These are phyloP conservation scores for Silene conica DNA, from an alignment of 148 eudicot species.

Conservation along the genomic window DNA sequence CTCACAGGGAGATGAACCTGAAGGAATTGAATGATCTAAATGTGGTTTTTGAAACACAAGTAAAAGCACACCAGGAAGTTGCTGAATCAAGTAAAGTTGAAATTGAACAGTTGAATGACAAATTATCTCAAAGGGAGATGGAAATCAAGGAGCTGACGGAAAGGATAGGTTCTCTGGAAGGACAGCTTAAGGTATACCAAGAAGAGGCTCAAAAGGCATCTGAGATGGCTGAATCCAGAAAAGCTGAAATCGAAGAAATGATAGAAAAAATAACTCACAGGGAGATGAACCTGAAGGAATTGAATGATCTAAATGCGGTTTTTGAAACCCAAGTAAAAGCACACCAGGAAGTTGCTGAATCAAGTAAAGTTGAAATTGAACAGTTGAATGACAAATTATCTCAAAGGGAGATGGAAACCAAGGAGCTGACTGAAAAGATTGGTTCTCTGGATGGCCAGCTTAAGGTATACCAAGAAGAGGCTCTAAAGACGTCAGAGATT, in stretches of 20 bases:
- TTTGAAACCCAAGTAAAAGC: slow-evolving; percentile 21
- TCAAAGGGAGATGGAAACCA: slow-evolving; percentile 26
- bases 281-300: slow-evolving; percentile 22
- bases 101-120: slow-evolving; percentile 45
- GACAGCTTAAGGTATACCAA: slow-evolving; percentile 15
- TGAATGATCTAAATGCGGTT: slow-evolving; percentile 23
- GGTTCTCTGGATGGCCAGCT: slow-evolving; percentile 20
- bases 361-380: slow-evolving; percentile 44
- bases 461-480: slow-evolving; percentile 17
- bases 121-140: slow-evolving; percentile 27
- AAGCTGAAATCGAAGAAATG: slow-evolving; percentile 31
- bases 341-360: slow-evolving; percentile 38
- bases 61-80: slow-evolving; percentile 27
- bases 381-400: slow-evolving; percentile 41
- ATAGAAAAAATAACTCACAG: slow-evolving; percentile 21
- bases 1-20: slow-evolving; percentile 21
- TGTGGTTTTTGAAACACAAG: slow-evolving; percentile 21
- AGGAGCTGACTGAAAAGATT: slow-evolving; percentile 18
- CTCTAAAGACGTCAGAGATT: slow-evolving; percentile 11
- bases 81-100: slow-evolving; percentile 45
- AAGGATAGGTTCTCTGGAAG: slow-evolving; percentile 17
- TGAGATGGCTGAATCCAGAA: slow-evolving; percentile 22
- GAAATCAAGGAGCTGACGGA: slow-evolving; percentile 25
- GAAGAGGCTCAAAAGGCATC: slow-evolving; percentile 18
- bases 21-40: slow-evolving; percentile 26